Evolutionary conservation across 441 rosid species (phyloP), one percentile per base, ranked within the genome.

Genomic region (Bruguiera hainesii): DNA sequence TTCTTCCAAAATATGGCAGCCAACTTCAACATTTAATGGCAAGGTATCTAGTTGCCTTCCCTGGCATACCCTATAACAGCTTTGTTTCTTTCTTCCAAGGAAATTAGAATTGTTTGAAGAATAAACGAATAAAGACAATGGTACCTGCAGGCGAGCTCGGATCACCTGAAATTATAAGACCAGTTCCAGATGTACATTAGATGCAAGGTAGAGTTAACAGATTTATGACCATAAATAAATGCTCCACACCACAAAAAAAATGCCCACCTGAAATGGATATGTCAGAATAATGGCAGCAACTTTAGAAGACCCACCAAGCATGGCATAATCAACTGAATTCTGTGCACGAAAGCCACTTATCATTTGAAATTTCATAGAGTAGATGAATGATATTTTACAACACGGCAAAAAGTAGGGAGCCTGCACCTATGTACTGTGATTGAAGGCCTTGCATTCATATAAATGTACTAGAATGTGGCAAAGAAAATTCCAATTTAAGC

Each of bases 61-160:
- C 10, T 4, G 63, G 35, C 60, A 64, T 57, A 71, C 28, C 25
- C 16, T 46, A 55, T 46, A 69, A 64, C 4, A 62, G 49, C 64
- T 67, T 49, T 51, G 31, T 53, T 20, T 29, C 28, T 65, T 28
- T 39, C 39, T n/a, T 8, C 55, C 30, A 3, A n/a, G 46, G 35
- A 59, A 60, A 50, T 37, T 60, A 31, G 25, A 46, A 56, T 51
- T 61, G 42, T 61, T 31, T 37, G 33, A 35, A 28, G 23, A 53
- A 23, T n/a, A 56, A 28, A 20, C 3, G 21, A 8, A 39, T 2
- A 35, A 65, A 23, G 37, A 57, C 21, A 11, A 49, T 13, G 18
- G 46, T 85, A 93, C 97, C 98, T 89, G 96, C 70, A 89, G 76
- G 69, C 93, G 88, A 71, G 98, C 87, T 74, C 93, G 90, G 78